A percentile compares a stretch with the other conserved stretches of the same genome.
phyloP scores from a whole-genome alignment of 495 filamentous ascomycete genomes.

The Penicillium paxilli region DNA sequence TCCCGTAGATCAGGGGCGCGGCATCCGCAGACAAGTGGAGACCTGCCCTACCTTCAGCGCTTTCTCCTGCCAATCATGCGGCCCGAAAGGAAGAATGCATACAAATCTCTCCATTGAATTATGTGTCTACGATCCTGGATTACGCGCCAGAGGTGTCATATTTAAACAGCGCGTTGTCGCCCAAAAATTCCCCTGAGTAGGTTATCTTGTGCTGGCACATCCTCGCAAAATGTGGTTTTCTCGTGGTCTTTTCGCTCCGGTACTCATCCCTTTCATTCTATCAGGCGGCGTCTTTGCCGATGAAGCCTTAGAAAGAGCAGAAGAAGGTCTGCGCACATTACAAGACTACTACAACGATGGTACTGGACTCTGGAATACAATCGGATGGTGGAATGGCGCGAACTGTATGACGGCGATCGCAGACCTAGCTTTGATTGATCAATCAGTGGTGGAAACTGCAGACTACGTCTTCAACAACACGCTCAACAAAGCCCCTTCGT shows the following conservation, averaged over 20 bases:
- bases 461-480: constrained; percentile 46
- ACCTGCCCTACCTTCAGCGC: background rate
- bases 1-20: constrained; percentile 25
- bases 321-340: constrained; percentile 47
- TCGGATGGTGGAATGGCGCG: constrained; percentile 77
- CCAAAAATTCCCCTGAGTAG: background rate
- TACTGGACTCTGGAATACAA: constrained; percentile 65
- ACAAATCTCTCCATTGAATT: constrained; percentile 10
- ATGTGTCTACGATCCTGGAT: constrained; percentile 10
- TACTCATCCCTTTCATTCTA: constrained; percentile 7
- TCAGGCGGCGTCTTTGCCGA: constrained; percentile 13
- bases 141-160: constrained; percentile 9
- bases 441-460: constrained; percentile 26
- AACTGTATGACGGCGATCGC: constrained; percentile 65
- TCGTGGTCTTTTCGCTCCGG: constrained; percentile 5
- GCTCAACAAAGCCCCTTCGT: constrained; percentile 27
- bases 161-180: constrained; percentile 6
- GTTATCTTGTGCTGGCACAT: background rate
- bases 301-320: constrained; percentile 35
- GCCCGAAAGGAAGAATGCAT: constrained; percentile 15
- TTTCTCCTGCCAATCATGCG: constrained; percentile 20
- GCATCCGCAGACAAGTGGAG: constrained; percentile 9
- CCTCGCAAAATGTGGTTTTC: constrained; percentile 15
- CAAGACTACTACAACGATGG: constrained; percentile 63
- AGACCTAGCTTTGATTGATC: constrained; percentile 57